Percentiles rank a stretch among this genome's conserved stretches.
phyloP scores from a whole-genome alignment of 805 yeast genomes.

The Danielia reshetovae region DNA sequence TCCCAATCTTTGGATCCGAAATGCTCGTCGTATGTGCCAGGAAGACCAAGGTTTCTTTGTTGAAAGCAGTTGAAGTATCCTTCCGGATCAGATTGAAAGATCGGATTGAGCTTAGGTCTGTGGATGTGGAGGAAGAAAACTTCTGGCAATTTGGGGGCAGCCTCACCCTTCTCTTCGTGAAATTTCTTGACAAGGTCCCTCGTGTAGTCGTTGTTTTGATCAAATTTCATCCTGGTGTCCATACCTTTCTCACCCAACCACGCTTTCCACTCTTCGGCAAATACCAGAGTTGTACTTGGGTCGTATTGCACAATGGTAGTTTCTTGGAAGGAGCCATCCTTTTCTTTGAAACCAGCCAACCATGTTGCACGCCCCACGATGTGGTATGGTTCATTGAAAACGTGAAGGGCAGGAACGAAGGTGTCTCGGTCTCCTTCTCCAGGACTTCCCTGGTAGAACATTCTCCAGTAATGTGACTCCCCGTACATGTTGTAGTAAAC shows the following conservation, averaged over 20 bases:
- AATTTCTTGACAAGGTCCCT: slow-evolving; percentile 11
- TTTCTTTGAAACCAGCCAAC: slow-evolving; percentile 17
- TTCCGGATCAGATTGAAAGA: slow-evolving; percentile 4
- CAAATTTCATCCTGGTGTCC: slow-evolving; percentile 17
- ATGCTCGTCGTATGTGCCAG: slow-evolving; percentile 13
- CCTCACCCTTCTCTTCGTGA: slow-evolving; percentile 1
- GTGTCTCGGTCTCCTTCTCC: slow-evolving; percentile 37
- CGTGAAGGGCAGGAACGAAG: slow-evolving; percentile 34
- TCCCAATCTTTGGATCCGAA: slow-evolving; percentile 23
- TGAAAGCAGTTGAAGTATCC: slow-evolving; percentile 12
- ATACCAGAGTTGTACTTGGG: slow-evolving; percentile 12
- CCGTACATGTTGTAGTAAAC: slow-evolving; percentile 33
- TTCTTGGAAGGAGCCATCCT: slow-evolving; percentile 14
- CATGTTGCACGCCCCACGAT: slow-evolving; percentile 19
- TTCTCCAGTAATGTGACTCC: slow-evolving; percentile 21
- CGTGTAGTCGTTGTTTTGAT: slow-evolving; percentile 14
- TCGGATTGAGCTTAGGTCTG: slow-evolving; percentile 17
- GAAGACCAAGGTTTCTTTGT: slow-evolving; percentile 18
- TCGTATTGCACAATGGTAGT: slow-evolving; percentile 24
- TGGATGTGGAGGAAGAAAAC: slow-evolving; percentile 22
- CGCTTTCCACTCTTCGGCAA: slow-evolving; percentile 10
- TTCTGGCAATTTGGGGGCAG: slow-evolving; percentile 7
- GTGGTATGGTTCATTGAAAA: slow-evolving; percentile 31
- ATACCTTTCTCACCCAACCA: slow-evolving; percentile 14
- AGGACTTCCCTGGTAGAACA: slow-evolving; percentile 33